Base-by-base conservation (phyloP, 495 filamentous ascomycete genomes). In the Neurospora tetraspora region DNA sequence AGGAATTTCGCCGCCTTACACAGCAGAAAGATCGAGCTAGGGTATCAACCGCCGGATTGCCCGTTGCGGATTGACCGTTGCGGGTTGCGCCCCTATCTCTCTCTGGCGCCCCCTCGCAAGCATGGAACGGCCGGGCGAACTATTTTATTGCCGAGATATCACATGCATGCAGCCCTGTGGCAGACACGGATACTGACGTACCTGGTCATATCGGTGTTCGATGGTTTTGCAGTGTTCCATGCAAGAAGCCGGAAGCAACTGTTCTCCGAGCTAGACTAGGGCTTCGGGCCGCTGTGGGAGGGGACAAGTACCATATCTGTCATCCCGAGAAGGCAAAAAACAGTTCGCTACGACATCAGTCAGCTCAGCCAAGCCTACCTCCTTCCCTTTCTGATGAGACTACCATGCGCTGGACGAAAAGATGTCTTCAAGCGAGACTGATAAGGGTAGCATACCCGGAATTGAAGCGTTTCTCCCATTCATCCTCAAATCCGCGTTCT, bases 41-140 rank as follows among this genome's bases (percentile, higher is more conserved):
- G 43, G 18, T 36, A 27, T 71, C 11, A 27, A 65, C 27, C 20
- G 36, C 31, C 70, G 70, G 27, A 18, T 68, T 75, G 27, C 53
- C 74, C 5, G 74, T 69, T 18, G 70, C 70, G 70, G 27, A 18
- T 68, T 75, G 27, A 27, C 74, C 5, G 74, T 69, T 18, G 70
- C 70, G 7, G 74, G 39, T 72, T 77, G 74, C 76, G 72, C 38
- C 39, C 43, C 59, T 59, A 73, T 59, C 61, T 68, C 23, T 38
- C 68, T 38, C 7, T 61, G 14, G 23, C 27, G 53, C 59, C 14
- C 16, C 71, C 37, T 74, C 70, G 45, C 73, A 77, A 39, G 73
- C 70, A 8, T 68, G 59, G 12, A 76, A 39, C 38, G 74, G 27
- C 23, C 23, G 12, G 27, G 27, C 27, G 14, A 61, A 9, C 27